phyloP scores from a whole-genome alignment of 2,329 filamentous ascomycete genomes.

The Colletotrichum tofieldiae region DNA sequence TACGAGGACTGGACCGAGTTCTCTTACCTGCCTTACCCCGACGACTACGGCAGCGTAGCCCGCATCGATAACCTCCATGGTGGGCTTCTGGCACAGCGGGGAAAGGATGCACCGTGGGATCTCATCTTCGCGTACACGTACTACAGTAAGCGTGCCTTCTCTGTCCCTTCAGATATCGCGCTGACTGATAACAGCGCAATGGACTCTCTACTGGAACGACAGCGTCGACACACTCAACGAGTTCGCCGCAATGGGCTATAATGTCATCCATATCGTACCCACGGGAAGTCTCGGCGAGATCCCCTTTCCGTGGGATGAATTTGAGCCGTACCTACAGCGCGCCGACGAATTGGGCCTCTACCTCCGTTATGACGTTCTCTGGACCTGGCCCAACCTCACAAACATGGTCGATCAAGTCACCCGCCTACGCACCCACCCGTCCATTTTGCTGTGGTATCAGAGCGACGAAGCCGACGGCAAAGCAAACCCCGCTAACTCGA shows the following conservation, averaged over 20 bases:
- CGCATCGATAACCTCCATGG: slow-evolving; percentile 63
- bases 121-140: slow-evolving; percentile 55
- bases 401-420: slow-evolving; percentile 37
- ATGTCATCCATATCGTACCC: slow-evolving; percentile 53
- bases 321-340: slow-evolving; percentile 46
- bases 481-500: slow-evolving; percentile 63
- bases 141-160: slow-evolving; percentile 63
- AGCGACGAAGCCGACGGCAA: slow-evolving; percentile 42
- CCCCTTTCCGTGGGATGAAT: slow-evolving; percentile 38
- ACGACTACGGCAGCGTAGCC: slow-evolving; percentile 57
- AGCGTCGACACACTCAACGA: slow-evolving; percentile 51
- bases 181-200: slow-evolving; percentile 54
- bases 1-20: slow-evolving; percentile 49
- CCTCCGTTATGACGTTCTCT: slow-evolving; percentile 38
- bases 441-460: slow-evolving; percentile 40
- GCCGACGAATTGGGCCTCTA: slow-evolving; percentile 56
- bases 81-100: slow-evolving; percentile 50
- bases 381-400: slow-evolving; percentile 35
- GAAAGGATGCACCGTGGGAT: slow-evolving; percentile 53
- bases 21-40: slow-evolving; percentile 60
- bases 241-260: slow-evolving; percentile 58
- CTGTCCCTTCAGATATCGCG: fast-evolving
- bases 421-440: slow-evolving; percentile 33
- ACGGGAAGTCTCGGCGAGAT: slow-evolving; percentile 37
- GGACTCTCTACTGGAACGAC: slow-evolving; percentile 59